A percentile compares a stretch with the other conserved stretches of the same genome.
Conservation (phyloP, 140 eudicot genomes). For the Cichorium intybus region DNA sequence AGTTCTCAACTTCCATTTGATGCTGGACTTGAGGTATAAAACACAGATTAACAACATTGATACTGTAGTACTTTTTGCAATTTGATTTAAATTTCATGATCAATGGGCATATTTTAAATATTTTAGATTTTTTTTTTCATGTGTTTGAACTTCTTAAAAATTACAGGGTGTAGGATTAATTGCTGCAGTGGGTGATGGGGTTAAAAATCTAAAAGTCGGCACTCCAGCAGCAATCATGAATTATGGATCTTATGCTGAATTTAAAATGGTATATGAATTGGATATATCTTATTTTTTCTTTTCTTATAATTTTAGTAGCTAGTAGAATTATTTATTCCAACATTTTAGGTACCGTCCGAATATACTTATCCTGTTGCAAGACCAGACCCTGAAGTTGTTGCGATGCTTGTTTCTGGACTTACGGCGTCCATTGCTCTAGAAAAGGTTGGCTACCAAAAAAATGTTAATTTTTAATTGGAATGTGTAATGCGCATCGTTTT, state of each 20-base stretch:
- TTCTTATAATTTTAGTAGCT: too few relatives aligned
- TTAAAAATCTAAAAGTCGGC: conserved; percentile 65
- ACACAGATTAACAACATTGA: too few relatives aligned
- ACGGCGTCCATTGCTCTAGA: conserved; percentile 94
- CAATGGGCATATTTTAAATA: neutral
- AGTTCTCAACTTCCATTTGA: conserved; percentile 76
- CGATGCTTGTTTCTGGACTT: conserved; percentile 98
- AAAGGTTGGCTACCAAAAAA: conserved; percentile 48
- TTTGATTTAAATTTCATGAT: neutral
- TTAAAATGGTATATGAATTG: conserved; percentile 43
- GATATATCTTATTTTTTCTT: too few relatives aligned
- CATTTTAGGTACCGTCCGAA: conserved; percentile 78
- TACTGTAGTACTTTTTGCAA: neutral
- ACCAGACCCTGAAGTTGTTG: conserved; percentile 97
- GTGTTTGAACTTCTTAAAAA: too few relatives aligned
- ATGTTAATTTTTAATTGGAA: neutral
- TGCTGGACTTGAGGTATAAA: conserved; percentile 90
- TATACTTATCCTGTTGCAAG: conserved; percentile 87
- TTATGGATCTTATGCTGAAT: conserved; percentile 92
- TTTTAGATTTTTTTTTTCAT: too few relatives aligned
- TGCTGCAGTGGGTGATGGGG: conserved; percentile 86
- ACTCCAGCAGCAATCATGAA: conserved; percentile 96
- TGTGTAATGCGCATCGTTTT: neutral
- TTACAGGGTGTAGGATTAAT: conserved; percentile 90
- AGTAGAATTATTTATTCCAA: too few relatives aligned